Conservation (phyloP, 495 filamentous ascomycete species). For the Haplographium delicatum region DNA sequence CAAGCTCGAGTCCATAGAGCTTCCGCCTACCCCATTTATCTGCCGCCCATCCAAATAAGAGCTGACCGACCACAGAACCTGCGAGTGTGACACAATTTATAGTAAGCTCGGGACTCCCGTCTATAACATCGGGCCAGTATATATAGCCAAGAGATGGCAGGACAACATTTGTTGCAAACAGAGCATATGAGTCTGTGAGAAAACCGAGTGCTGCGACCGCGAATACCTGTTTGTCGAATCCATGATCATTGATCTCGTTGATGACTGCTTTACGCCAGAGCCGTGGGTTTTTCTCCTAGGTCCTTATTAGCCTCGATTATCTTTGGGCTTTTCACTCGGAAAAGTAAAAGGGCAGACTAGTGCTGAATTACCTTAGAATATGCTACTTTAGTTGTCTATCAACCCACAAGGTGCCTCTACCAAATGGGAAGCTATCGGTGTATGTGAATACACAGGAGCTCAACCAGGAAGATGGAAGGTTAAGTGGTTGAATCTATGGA, state of each 20-base stretch:
- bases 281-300: too few species aligned
- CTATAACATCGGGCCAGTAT: conserved; percentile 47
- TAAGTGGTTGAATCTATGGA: too few species aligned
- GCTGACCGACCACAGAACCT: conserved; percentile 54
- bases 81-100: conserved; percentile 58
- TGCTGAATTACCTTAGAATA: too few species aligned
- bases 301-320: too few species aligned
- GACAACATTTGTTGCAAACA: conserved; percentile 63
- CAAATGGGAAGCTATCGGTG: too few species aligned
- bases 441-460: too few species aligned
- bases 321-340: too few species aligned
- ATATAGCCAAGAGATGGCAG: conserved; percentile 57
- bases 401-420: too few species aligned
- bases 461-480: too few species aligned
- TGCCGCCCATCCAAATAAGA: conserved; percentile 58
- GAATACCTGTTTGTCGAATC: conserved; percentile 35
- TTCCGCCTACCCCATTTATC: conserved; percentile 57
- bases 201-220: conserved; percentile 62
- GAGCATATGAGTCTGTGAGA: conserved; percentile 62
- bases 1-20: conserved; percentile 60
- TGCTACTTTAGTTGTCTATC: too few species aligned
- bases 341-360: too few species aligned
- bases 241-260: conserved; percentile 15
- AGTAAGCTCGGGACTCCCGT: conserved; percentile 27
- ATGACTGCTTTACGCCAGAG: conserved; percentile 9